phyloP scores from a whole-genome alignment of 306 rosid species.

The Calophaca sinica region DNA sequence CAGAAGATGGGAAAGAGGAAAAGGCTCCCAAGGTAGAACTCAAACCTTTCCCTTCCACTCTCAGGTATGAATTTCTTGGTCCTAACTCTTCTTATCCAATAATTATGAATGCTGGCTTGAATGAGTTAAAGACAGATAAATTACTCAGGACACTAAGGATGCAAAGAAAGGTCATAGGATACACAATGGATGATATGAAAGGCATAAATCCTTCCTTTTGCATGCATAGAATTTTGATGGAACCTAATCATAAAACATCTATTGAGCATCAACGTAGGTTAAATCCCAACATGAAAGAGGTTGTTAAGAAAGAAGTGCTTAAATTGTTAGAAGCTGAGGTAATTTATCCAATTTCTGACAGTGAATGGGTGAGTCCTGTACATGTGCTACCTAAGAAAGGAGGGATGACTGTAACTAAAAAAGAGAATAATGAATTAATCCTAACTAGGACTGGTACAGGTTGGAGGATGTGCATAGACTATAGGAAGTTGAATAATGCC shows the following conservation, averaged over 20 bases:
- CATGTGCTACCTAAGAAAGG: background rate
- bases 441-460: background rate
- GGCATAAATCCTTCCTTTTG: background rate
- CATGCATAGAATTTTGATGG: background rate
- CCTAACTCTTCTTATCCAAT: background rate
- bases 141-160: background rate
- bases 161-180: too few relatives aligned
- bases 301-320: background rate
- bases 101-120: background rate
- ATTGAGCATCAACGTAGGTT: background rate
- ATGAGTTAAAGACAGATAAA: background rate
- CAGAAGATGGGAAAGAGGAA: too few relatives aligned
- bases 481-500: too few relatives aligned
- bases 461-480: too few relatives aligned
- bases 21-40: background rate
- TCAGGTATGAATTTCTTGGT: background rate
- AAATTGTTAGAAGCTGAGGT: background rate
- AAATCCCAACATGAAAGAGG: background rate
- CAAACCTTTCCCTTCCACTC: background rate
- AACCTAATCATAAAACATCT: background rate
- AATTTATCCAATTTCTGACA: background rate
- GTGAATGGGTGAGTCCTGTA: background rate
- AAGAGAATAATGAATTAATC: background rate
- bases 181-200: too few relatives aligned
- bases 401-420: background rate